Conservation (phyloP, 2,329 filamentous ascomycete species). For the Aspergillus floridensis region DNA sequence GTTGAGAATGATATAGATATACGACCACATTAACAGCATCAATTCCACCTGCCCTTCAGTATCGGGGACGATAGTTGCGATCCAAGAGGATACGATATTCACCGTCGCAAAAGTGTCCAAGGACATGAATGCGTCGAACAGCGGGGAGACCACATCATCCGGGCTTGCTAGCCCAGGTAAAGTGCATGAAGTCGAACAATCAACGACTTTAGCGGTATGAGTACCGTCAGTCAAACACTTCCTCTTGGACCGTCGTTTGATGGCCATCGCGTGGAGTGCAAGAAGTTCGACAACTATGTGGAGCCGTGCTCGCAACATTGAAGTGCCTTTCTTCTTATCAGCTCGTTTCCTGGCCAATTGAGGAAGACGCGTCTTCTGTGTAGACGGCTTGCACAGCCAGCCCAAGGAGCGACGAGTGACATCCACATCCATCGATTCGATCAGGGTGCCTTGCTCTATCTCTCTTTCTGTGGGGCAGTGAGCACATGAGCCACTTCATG, state of each 20-base stretch:
- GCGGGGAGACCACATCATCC: background rate
- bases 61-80: background rate
- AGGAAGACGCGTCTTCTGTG: background rate
- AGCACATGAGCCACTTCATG: background rate
- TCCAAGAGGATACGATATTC: background rate
- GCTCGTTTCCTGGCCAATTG: background rate
- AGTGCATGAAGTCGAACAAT: background rate
- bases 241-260: background rate
- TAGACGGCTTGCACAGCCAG: background rate
- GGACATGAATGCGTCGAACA: background rate
- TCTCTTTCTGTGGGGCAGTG: background rate
- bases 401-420: background rate
- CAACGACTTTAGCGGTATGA: background rate
- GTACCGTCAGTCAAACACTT: background rate
- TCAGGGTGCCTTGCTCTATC: background rate
- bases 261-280: constrained; percentile 1
- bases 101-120: background rate
- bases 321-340: background rate
- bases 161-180: background rate
- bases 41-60: background rate
- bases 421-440: background rate
- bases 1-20: background rate
- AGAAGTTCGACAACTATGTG: constrained; percentile 5
- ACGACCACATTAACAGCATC: background rate
- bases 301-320: constrained; percentile 4